Base-by-base conservation (phyloP, 2,329 filamentous ascomycete genomes). In the Hypoxylon rubiginosum region DNA sequence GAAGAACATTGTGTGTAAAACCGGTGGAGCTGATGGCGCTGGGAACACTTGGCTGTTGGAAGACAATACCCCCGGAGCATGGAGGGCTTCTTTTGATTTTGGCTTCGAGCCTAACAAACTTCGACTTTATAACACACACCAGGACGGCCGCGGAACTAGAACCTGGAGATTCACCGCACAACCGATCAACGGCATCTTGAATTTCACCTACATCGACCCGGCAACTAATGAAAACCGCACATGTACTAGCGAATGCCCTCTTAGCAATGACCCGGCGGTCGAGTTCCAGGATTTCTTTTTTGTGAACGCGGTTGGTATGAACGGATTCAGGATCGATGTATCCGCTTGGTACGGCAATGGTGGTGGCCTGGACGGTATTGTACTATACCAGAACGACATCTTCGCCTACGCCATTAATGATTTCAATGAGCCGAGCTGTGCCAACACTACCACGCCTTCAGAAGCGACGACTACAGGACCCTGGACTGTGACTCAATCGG, bases 121-220 rank as follows among this genome's bases (percentile, higher is more conserved):
- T 65, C 89, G 93, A 58, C 82, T 99, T 24, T 93, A 92, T 84
- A 99, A 99, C 80, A 96, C 95, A 2, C 89, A 92, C 72, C 85
- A 89, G 56, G 89, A 96, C 73, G 93, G 92, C 55, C 90, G 94
- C 69, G 94, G 96, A 30, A 97, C 94, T 30, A 92, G 92, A 81
- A 92, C 91, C 0, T 99, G 93, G 82, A 89, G 94, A 62, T 97
- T 93, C 76, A 93, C 92, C 21, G 92, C 94, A 17, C 82, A 95
- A 63, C 94, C 95, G 4, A 88, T 95, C 74, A 90, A 92, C 68
- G 96, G 96, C 56, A 97, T 99, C 77, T 92, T 99, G 90, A 97
- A 98, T 79, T 86, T 99, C 75, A 97, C 94, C 39, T 98, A 96
- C 73, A 90, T 90, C 68, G 93, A 98, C 74, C 90, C 91, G 24